Evolutionary conservation across 2,329 filamentous ascomycete genomes (phyloP), one percentile per base, ranked within the genome.

Genomic region (Amauroascus niger): DNA sequence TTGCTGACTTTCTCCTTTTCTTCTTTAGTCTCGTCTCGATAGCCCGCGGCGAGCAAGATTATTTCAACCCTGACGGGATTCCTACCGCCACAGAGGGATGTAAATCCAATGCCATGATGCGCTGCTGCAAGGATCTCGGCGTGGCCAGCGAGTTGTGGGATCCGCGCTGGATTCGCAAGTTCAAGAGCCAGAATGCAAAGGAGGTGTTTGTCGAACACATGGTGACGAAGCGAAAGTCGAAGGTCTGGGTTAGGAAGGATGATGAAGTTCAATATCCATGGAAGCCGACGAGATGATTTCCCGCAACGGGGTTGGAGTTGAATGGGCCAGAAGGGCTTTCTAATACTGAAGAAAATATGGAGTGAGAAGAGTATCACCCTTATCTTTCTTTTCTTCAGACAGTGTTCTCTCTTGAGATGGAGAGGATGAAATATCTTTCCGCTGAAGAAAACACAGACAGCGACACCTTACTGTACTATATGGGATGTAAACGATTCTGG

Each of bases 111-210:
- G 93, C 93, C 11, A 78, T 98, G 61, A 94, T 97, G 83, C 87
- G 93, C 55, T 97, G 91, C 79, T 97, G 93, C 77, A 98, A 98
- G 75, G 93, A 98, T 69, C 74, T 98, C 30, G 93, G 93, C 33
- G 86, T 98, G 60, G 93, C 88, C 1, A 90, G 86, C 59, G 93
- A 98, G 72, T 79, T 98, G 18, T 98, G 93, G 93, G 93, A 98
- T 73, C 93, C 93, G 33, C 77, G 87, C 53, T 98, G 86, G 73
- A 88, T 97, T 60, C 81, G 87, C 63, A 80, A 79, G 62, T 98
- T 88, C 74, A 86, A 86, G 76, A 82, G 81, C 63, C 74, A 83
- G 62, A 74, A 86, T 65, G 84, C 83, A 53, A 82, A 84, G 63
- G 87, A 96, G 76, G 77, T 84, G 32, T 95, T 91, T 81, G 91